Conservation (phyloP, 139 green algal genomes). For the Tetraselmis striata region DNA sequence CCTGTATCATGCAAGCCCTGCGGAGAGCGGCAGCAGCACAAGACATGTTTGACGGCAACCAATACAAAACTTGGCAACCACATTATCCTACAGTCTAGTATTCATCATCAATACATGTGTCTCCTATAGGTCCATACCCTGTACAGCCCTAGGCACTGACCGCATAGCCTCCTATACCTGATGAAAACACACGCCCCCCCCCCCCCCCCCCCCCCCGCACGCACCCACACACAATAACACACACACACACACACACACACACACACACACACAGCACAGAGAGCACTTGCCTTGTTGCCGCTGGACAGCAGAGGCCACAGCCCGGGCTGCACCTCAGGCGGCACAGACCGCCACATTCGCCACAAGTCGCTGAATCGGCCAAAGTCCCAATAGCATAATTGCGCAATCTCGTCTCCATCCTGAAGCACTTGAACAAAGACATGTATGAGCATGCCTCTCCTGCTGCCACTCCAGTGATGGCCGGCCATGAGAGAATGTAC, state of each 20-base stretch:
- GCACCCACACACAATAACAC: not conserved
- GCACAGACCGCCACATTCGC: not conserved
- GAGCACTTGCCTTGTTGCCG: not conserved
- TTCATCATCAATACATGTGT: too few species aligned
- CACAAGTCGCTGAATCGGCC: not conserved
- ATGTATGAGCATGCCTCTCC: too few species aligned
- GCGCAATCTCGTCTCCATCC: not conserved
- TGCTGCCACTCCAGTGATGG: too few species aligned
- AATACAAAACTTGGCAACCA: too few species aligned
- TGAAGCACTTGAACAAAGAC: too few species aligned
- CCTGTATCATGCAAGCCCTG: not conserved
- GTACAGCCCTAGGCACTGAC: too few species aligned
- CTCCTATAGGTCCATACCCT: too few species aligned
- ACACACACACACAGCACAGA: not conserved
- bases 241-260: not conserved
- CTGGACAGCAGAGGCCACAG: not conserved
- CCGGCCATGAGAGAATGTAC: too few species aligned
- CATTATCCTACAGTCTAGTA: too few species aligned
- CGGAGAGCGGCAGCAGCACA: too few species aligned
- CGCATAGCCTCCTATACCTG: too few species aligned
- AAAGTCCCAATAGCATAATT: not conserved
- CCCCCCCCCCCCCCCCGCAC: not conserved
- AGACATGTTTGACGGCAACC: too few species aligned
- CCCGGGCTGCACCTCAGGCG: not conserved
- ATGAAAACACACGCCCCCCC: not conserved